Conservation (phyloP, 1,284 basidiomycete species). For the Cerioporus squamosus region DNA sequence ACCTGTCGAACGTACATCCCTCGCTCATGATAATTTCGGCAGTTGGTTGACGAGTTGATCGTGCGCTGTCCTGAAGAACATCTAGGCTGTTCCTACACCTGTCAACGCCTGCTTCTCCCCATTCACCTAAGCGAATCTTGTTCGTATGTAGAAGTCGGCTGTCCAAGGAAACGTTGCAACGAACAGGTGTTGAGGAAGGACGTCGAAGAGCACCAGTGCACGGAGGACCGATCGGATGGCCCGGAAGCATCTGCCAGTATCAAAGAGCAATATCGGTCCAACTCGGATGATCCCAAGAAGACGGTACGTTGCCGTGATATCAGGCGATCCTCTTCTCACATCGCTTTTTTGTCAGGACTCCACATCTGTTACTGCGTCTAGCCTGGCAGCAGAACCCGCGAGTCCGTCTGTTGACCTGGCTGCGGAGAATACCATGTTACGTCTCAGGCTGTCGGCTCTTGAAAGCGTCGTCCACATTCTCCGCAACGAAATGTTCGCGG, state of each 20-base stretch:
- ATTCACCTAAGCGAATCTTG: conserved; percentile 69
- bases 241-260: neutral
- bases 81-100: conserved; percentile 66
- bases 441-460: conserved; percentile 24
- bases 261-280: neutral
- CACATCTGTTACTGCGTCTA: neutral
- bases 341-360: neutral
- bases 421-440: conserved; percentile 27
- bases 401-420: conserved; percentile 4
- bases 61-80: conserved; percentile 70
- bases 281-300: neutral
- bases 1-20: too few relatives aligned
- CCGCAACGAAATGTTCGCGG: conserved; percentile 25
- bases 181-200: conserved; percentile 50
- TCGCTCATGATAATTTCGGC: conserved; percentile 4
- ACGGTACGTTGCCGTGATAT: neutral
- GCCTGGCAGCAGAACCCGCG: neutral
- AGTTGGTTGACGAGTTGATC: conserved; percentile 85
- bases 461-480: conserved; percentile 27
- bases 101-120: conserved; percentile 72
- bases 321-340: too few relatives aligned
- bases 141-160: conserved; percentile 57
- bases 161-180: conserved; percentile 52
- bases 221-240: neutral
- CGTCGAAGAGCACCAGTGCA: conserved; percentile 22